Conservation (phyloP, 1,284 basidiomycete species). For the Ustilago crameri region DNA sequence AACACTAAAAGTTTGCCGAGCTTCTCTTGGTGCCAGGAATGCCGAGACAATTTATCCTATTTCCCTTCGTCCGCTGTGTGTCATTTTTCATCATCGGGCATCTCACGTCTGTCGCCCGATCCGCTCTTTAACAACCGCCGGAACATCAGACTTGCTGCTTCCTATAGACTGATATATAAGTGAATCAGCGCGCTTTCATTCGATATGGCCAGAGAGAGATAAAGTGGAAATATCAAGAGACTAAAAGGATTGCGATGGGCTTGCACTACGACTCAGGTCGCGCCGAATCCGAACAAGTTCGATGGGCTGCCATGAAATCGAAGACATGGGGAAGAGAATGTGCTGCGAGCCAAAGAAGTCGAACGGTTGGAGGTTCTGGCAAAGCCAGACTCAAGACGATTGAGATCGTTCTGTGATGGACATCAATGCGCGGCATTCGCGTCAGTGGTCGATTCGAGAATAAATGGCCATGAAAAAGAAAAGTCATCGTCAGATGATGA, state of each 20-base stretch:
- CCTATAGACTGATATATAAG: background rate
- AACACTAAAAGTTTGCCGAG: no score
- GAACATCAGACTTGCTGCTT: background rate
- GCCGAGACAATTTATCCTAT: no score
- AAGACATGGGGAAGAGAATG: background rate
- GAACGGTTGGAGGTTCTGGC: background rate
- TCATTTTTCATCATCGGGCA: no score
- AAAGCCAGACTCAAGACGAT: background rate
- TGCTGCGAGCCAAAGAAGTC: background rate
- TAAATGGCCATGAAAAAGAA: no score
- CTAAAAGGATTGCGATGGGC: background rate
- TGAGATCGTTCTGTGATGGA: no score
- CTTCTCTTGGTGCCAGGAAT: no score
- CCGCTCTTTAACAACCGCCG: background rate
- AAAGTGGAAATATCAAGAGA: background rate
- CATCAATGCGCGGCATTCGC: no score
- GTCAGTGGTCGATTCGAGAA: no score
- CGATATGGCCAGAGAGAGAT: background rate
- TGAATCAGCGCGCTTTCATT: constrained; percentile 15
- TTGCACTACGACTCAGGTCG: background rate
- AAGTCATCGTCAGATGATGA: no score
- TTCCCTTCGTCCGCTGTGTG: no score
- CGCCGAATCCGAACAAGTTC: background rate
- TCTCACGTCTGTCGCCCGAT: background rate
- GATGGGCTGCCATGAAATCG: background rate